Evolutionary conservation across 2,329 filamentous ascomycete species (phyloP).

Genomic region (Epichloe elymi): DNA sequence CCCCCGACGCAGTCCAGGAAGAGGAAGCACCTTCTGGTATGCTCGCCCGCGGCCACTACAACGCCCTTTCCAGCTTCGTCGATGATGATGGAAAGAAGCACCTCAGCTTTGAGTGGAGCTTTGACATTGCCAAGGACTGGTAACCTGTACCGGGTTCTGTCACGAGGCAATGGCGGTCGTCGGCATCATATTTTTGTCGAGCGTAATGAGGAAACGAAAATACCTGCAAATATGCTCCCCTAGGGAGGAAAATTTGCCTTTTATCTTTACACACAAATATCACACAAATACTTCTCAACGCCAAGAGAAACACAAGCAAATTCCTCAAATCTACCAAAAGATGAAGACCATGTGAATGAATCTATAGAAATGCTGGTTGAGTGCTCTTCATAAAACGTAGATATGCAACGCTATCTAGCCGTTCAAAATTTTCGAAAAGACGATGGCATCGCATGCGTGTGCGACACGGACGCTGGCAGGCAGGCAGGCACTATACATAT

Average conservation of each 20-base stretch:
- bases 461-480: background rate
- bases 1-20: conserved; percentile 53
- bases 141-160: conserved; percentile 23
- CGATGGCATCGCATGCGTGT: background rate
- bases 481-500: background rate
- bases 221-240: conserved; percentile 6
- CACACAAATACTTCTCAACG: background rate
- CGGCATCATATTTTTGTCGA: conserved; percentile 5
- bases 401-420: background rate
- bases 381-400: background rate
- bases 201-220: conserved; percentile 11
- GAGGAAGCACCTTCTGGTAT: conserved; percentile 90
- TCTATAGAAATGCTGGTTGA: background rate
- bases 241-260: background rate
- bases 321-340: background rate
- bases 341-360: background rate
- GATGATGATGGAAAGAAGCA: conserved; percentile 91
- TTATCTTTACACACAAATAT: background rate
- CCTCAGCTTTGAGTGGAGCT: conserved; percentile 88
- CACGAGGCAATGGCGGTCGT: background rate
- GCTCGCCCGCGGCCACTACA: conserved; percentile 81
- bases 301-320: background rate
- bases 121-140: conserved; percentile 97
- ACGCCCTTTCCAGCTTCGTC: conserved; percentile 76
- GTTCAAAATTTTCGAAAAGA: background rate